phyloP scores from a whole-genome alignment of 768 basidiomycete species.

The Suillus lakei region DNA sequence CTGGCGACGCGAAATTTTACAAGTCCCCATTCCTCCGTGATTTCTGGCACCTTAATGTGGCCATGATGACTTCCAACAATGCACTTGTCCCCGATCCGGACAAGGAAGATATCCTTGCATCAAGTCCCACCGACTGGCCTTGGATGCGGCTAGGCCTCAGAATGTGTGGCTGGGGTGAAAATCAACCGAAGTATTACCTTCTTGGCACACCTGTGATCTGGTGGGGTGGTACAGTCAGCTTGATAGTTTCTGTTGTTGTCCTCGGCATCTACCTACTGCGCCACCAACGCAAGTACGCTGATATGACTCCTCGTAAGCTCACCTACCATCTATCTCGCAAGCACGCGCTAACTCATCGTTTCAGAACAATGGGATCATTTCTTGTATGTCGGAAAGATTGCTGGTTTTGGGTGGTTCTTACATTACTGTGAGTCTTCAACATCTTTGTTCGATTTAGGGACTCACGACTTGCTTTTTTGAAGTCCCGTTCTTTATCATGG shows the following conservation, averaged over 20 bases:
- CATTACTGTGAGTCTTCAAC: constrained; percentile 72
- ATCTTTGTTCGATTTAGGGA: neutral
- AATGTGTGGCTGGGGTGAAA: constrained; percentile 97
- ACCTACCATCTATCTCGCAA: constrained; percentile 18
- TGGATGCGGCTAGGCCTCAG: constrained; percentile 86
- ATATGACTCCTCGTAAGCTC: constrained; percentile 84
- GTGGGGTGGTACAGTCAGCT: constrained; percentile 79
- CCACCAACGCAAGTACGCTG: constrained; percentile 85
- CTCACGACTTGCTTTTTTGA: constrained; percentile 14
- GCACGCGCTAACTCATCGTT: neutral
- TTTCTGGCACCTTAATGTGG: constrained; percentile 99
- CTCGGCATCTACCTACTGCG: constrained; percentile 78
- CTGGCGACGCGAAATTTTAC: constrained; percentile 83
- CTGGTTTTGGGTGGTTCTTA: constrained; percentile 89
- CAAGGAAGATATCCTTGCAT: constrained; percentile 97
- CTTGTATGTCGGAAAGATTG: constrained; percentile 89
- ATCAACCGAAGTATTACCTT: constrained; percentile 90
- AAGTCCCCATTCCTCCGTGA: constrained; percentile 92
- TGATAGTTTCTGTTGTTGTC: constrained; percentile 56
- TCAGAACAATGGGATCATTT: constrained; percentile 94
- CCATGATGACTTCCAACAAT: constrained; percentile 99
- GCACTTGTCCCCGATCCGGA: constrained; percentile 97
- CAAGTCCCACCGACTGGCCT: constrained; percentile 93
- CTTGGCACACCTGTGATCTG: constrained; percentile 92
- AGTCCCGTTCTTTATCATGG: constrained; percentile 99